Conservation (phyloP, 345 rosid genomes). For the Lepidium aucheri region DNA sequence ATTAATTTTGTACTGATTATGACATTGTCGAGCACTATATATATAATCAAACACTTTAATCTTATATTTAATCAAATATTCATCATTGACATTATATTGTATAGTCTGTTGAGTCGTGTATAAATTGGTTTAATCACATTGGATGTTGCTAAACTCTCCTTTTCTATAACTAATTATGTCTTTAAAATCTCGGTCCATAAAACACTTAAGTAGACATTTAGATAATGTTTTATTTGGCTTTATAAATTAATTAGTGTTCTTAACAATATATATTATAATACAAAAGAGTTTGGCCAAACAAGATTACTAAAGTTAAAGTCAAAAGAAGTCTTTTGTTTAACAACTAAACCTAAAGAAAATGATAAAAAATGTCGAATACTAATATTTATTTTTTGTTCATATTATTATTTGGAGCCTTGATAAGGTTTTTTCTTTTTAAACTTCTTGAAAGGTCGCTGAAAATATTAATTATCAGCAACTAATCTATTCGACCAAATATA, state of each 20-base stretch:
- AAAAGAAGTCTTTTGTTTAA: conserved; percentile 1
- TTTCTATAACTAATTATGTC: background rate
- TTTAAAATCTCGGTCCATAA: background rate
- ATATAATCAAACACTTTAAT: background rate
- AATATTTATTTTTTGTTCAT: background rate
- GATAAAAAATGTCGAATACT: background rate
- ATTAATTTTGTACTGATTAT: conserved; percentile 18
- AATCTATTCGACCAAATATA: background rate
- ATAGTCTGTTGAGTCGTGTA: conserved; percentile 15
- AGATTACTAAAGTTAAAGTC: conserved; percentile 4
- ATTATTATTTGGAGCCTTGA: background rate
- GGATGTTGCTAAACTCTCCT: too few relatives aligned
- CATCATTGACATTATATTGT: background rate
- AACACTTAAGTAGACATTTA: background rate
- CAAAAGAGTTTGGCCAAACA: conserved; percentile 2
- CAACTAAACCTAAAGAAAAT: background rate
- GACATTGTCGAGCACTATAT: conserved; percentile 25
- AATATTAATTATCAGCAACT: background rate
- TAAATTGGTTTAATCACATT: too few relatives aligned
- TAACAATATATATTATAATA: background rate
- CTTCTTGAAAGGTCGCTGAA: background rate
- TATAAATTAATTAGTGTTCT: background rate
- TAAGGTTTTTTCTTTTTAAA: background rate
- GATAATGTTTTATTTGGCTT: conserved; percentile 3
- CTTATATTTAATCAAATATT: background rate